phyloP scores from a whole-genome alignment of 2,329 filamentous ascomycete genomes.

The Phaeosphaeria sp. region DNA sequence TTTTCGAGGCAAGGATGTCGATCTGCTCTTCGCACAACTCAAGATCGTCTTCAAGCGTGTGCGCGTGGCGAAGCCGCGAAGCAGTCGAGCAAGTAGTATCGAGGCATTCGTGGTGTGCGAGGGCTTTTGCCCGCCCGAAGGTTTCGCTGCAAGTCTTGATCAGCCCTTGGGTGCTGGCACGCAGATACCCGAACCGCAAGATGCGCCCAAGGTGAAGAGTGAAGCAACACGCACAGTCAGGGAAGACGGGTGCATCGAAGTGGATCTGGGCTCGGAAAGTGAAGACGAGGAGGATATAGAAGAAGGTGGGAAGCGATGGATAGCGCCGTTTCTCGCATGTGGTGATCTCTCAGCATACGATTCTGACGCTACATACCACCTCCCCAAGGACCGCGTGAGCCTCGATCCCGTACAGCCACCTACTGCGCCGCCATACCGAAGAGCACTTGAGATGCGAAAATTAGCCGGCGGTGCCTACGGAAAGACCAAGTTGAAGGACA shows the following conservation, averaged over 20 bases:
- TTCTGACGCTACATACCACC: constrained; percentile 89
- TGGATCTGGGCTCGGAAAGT: constrained; percentile 54
- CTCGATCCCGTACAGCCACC: constrained; percentile 94
- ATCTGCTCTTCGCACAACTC: constrained; percentile 90
- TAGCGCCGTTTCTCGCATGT: constrained; percentile 95
- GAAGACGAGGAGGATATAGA: constrained; percentile 44
- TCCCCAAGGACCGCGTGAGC: constrained; percentile 85
- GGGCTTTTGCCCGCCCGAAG: constrained; percentile 80
- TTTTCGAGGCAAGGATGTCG: constrained; percentile 93
- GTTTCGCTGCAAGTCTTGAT: constrained; percentile 77
- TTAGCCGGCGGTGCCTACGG: constrained; percentile 77
- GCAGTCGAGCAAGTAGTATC: constrained; percentile 92
- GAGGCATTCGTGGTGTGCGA: constrained; percentile 97
- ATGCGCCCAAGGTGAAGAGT: constrained; percentile 14
- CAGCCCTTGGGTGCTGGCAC: constrained; percentile 73
- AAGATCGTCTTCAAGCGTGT: constrained; percentile 89
- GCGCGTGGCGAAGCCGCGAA: constrained; percentile 89
- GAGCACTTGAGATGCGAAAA: constrained; percentile 83
- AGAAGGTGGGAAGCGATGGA: constrained; percentile 70
- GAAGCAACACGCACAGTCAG: constrained; percentile 39
- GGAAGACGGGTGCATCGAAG: constrained; percentile 56
- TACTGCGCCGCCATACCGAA: constrained; percentile 93
- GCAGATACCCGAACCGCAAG: constrained; percentile 53
- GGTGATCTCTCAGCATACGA: constrained; percentile 95
- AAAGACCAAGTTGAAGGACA: constrained; percentile 62